Percentiles rank a stretch among this genome's conserved stretches.
phyloP scores from a whole-genome alignment of 2,329 filamentous ascomycete species.

The Penicillium frequentans region DNA sequence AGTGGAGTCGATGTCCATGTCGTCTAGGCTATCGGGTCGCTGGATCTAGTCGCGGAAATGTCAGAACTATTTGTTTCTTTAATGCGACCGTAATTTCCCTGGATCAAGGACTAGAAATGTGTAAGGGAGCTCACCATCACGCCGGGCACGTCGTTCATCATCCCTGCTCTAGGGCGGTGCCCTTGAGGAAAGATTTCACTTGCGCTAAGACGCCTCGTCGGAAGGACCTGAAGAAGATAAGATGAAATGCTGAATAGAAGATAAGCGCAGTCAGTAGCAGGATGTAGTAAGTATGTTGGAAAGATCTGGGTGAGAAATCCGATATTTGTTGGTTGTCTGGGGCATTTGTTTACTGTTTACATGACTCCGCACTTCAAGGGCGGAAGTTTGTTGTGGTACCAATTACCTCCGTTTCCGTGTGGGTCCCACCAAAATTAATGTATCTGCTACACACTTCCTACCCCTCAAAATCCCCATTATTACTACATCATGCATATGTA shows the following conservation, averaged over 20 bases:
- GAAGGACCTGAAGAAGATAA: too few relatives aligned
- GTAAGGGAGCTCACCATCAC: constrained; percentile 19
- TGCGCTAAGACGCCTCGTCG: neutral
- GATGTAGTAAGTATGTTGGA: neutral
- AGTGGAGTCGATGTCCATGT: constrained; percentile 16
- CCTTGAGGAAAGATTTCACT: constrained; percentile 7
- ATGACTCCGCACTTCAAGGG: constrained; percentile 27
- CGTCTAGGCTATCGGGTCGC: constrained; percentile 9
- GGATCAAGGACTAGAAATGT: constrained; percentile 4
- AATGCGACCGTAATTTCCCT: neutral
- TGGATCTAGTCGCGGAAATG: constrained; percentile 6
- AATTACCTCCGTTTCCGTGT: constrained; percentile 1
- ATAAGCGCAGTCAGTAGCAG: neutral
- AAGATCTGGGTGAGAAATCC: neutral
- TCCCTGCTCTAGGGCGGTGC: constrained; percentile 12
- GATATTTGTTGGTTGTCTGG: neutral
- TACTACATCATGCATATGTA: neutral
- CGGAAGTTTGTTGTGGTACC: constrained; percentile 26
- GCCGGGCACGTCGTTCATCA: constrained; percentile 9
- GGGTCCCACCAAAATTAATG: neutral
- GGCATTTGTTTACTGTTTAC: constrained; percentile 16
- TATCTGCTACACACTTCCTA: constrained; percentile 7
- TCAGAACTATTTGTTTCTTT: constrained; percentile 11
- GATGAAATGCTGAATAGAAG: neutral
- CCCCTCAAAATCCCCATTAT: neutral